Percentiles rank a stretch among this genome's conserved stretches.
Conservation (phyloP, 2,329 filamentous ascomycete genomes). For the Ambrosiella xylebori region DNA sequence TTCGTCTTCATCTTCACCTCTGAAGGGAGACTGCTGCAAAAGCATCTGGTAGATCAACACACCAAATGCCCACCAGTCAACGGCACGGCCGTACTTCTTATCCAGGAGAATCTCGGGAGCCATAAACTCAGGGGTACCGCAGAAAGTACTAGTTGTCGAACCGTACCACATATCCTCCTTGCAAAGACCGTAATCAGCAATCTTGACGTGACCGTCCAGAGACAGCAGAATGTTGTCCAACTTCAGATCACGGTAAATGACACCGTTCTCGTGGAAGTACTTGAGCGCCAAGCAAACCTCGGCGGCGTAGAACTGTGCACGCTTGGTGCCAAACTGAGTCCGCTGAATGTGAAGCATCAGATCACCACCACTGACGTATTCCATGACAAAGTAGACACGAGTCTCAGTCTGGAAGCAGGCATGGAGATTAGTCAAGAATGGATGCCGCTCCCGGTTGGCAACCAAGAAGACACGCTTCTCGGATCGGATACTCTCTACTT, state of each 20-base stretch:
- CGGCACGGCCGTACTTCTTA: conserved; percentile 93
- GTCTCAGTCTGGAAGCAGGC: conserved; percentile 99
- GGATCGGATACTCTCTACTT: conserved; percentile 92
- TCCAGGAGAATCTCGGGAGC: conserved; percentile 95
- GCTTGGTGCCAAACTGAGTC: conserved; percentile 86
- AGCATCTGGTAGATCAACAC: conserved; percentile 99
- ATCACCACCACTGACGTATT: conserved; percentile 97
- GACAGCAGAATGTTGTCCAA: conserved; percentile 83
- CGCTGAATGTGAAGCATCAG: conserved; percentile 98
- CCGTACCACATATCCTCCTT: conserved; percentile 99
- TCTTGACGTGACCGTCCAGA: conserved; percentile 93
- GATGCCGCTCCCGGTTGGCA: conserved; percentile 91
- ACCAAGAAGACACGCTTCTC: conserved; percentile 96
- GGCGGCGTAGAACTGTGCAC: conserved; percentile 96
- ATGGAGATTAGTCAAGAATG: conserved; percentile 86
- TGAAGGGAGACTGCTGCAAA: conserved; percentile 94
- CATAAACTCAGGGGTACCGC: conserved; percentile 99
- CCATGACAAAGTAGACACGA: conserved; percentile 97
- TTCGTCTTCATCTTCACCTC: conserved; percentile 96
- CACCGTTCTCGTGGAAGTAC: conserved; percentile 98
- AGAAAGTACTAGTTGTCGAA: conserved; percentile 92
- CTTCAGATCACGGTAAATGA: conserved; percentile 97
- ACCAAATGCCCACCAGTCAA: conserved; percentile 99
- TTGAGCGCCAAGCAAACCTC: conserved; percentile 95
- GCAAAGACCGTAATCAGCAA: conserved; percentile 95